phyloP scores from a whole-genome alignment of 2,329 filamentous ascomycete species.

The Ophiostoma novo-ulmi region DNA sequence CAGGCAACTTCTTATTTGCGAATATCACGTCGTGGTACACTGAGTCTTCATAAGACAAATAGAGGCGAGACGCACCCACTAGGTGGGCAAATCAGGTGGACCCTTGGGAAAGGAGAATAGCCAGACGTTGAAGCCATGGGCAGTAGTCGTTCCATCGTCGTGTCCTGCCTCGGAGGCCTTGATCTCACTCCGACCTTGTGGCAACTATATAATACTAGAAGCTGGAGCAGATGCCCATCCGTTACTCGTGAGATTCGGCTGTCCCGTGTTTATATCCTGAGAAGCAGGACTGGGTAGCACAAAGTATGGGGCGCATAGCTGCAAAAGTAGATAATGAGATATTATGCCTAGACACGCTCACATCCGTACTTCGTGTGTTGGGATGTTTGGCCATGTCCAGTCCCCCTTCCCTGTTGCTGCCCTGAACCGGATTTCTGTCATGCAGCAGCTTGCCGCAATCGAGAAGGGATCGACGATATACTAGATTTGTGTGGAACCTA shows the following conservation, averaged over 20 bases:
- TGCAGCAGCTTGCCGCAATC: slow-evolving; percentile 7
- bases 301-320: neutral
- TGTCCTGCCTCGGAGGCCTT: neutral
- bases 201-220: neutral
- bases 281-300: neutral
- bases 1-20: neutral
- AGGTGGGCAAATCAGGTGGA: neutral
- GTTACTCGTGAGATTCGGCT: neutral
- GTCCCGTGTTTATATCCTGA: neutral
- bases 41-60: neutral
- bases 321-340: no score
- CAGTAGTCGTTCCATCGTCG: neutral
- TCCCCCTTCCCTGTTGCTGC: neutral
- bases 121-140: neutral
- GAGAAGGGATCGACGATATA: neutral
- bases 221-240: neutral
- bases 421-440: slow-evolving; percentile 10
- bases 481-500: slow-evolving; percentile 7
- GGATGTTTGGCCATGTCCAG: neutral
- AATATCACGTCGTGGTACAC: neutral
- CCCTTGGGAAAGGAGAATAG: neutral
- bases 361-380: neutral
- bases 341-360: neutral
- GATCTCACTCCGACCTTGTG: neutral
- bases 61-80: slow-evolving; percentile 7